Evolutionary conservation across 2,329 filamentous ascomycete species (phyloP).

Genomic region (Colletotrichum karsti): DNA sequence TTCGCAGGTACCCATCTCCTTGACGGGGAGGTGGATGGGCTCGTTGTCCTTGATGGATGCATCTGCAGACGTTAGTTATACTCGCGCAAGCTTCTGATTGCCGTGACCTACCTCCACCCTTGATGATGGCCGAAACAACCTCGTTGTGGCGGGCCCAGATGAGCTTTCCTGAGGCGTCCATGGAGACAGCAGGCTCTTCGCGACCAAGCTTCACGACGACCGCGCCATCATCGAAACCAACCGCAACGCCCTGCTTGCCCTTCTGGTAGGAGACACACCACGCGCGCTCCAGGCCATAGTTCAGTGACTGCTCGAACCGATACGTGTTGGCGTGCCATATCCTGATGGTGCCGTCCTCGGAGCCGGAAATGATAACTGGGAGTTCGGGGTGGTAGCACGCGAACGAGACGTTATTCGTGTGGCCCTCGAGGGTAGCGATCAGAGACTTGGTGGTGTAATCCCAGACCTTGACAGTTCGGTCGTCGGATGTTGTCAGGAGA

Average conservation of each 20-base stretch:
- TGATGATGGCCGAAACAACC: conserved; percentile 94
- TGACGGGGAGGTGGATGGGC: conserved; percentile 85
- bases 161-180: conserved; percentile 95
- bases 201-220: conserved; percentile 98
- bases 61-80: conserved; percentile 60
- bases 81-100: not conserved
- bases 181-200: conserved; percentile 96
- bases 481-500: conserved; percentile 94
- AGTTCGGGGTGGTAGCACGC: conserved; percentile 97
- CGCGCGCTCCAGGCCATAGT: conserved; percentile 93
- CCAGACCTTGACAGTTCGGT: conserved; percentile 87
- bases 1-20: conserved; percentile 95
- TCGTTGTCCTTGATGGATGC: conserved; percentile 86
- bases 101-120: conserved; percentile 71
- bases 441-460: conserved; percentile 98
- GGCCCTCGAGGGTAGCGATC: conserved; percentile 95
- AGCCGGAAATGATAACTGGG: conserved; percentile 96
- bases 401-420: conserved; percentile 98
- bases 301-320: conserved; percentile 92
- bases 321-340: conserved; percentile 99
- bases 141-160: conserved; percentile 97
- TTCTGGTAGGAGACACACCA: conserved; percentile 98
- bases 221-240: conserved; percentile 97
- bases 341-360: conserved; percentile 95
- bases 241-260: conserved; percentile 91